Evolutionary conservation across 2,329 filamentous ascomycete genomes (phyloP), one percentile per base, ranked within the genome.

Genomic region (Orbilia oligospora): DNA sequence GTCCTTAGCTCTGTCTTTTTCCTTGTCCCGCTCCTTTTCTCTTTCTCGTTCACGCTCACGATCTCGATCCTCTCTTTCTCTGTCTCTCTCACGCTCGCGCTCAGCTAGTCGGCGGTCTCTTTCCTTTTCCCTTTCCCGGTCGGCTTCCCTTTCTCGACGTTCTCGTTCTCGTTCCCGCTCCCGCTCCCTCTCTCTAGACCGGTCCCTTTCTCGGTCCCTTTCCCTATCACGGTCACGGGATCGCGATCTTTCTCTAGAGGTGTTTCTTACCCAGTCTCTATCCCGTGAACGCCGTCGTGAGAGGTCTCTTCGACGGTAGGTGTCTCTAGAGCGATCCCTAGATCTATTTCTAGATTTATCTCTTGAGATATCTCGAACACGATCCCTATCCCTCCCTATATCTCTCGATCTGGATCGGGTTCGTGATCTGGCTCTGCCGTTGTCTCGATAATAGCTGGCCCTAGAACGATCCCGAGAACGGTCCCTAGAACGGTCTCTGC

Each of bases 221-320:
- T 78, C 73, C 20, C 73, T 68, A 38, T 75, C 61, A 9, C 71
- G 67, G 58, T 78, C 75, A n/a, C 68, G 75, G 9, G 66, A 66
- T 63, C 49, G 53, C 16, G 72, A 77, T 30, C 72, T 58, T 27
- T 71, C 66, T 61, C 67, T 71, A 2, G 72, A 77, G 38, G 16
- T 49, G 49, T 77, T 61, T 58, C 66, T 70, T 61, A 41, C 56
- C 18, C 72, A 68, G 6, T 71, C 75, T 27, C 75, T 48, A 24
- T 72, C 75, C 30, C 75, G 61, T 38, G 75, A 78, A 5, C 73
- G 66, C 30, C 61, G 44, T 36, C 75, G 51, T n/a, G 61, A 67
- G 56, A 55, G 68, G n/a, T 78, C 68, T 44, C 68, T 67, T 22
- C 51, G 44, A 30, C 73, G 41, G 41, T 58, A 71, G 10, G 51